A percentile compares a stretch with the other conserved stretches of the same genome.
These are phyloP conservation scores for Hyaloperonospora arabidopsidis DNA, from an alignment of 352 stramenopile genomes.

Conservation along the genomic window DNA sequence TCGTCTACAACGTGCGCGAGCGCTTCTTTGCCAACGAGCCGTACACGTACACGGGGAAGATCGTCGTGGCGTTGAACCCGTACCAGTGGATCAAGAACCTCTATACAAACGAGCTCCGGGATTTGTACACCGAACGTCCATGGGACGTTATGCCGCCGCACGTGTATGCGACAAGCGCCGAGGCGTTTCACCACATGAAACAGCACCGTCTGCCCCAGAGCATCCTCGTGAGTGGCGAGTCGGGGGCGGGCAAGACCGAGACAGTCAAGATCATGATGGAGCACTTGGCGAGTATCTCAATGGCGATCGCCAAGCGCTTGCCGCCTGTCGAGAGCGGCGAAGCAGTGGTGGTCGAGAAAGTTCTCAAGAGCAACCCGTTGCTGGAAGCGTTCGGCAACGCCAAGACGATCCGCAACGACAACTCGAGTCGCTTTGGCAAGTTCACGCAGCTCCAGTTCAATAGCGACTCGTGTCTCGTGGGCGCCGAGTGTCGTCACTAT, in stretches of 20 bases:
- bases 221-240: constrained; percentile 92
- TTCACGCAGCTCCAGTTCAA: constrained; percentile 93
- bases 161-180: constrained; percentile 84
- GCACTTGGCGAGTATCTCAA: constrained; percentile 86
- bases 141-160: constrained; percentile 78
- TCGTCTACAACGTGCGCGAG: constrained; percentile 88
- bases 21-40: constrained; percentile 82
- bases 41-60: constrained; percentile 96
- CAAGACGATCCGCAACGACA: constrained; percentile 92
- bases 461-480: constrained; percentile 73
- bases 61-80: constrained; percentile 95
- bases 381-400: constrained; percentile 88
- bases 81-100: constrained; percentile 87
- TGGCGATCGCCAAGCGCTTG: constrained; percentile 46
- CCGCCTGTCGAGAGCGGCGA: constrained; percentile 61
- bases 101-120: constrained; percentile 72
- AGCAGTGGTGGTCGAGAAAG: constrained; percentile 76
- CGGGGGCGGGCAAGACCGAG: constrained; percentile 90
- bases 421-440: constrained; percentile 93
- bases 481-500: constrained; percentile 88
- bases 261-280: constrained; percentile 97
- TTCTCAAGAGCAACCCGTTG: constrained; percentile 86
- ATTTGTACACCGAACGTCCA: constrained; percentile 56
- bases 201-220: constrained; percentile 58
- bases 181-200: constrained; percentile 81